Evolutionary conservation across 768 basidiomycete species (phyloP), one percentile per base, ranked within the genome.

Genomic region (Tremella fuciformis): DNA sequence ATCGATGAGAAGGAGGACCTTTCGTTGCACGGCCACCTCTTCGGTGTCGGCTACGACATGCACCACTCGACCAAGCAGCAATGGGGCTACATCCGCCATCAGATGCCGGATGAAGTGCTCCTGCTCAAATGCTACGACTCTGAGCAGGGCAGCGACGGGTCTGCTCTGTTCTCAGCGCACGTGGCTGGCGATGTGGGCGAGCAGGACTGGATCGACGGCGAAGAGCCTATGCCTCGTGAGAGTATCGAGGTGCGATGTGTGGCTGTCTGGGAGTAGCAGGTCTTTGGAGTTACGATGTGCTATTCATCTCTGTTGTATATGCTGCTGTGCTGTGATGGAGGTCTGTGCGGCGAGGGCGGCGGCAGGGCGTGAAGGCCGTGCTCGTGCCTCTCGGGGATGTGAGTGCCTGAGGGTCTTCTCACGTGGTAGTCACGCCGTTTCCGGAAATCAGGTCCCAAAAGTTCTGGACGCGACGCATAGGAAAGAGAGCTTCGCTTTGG

Each of bases 21-120:
- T 16, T 38, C 55, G 9, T 38, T 44, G 2, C 65, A 66, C 55
- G 65, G 44, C 47, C 24, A n/a, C 16, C 55, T 53, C 22, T 69
- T 59, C 50, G 67, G 67, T 1, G 26, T 39, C 11, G 67, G 67
- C 8, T 46, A 55, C 39, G 59, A 64, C 40, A 49, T 69, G 9
- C 62, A 63, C 39, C 60, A 69, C 46, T 59, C 40, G 4, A 37
- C 56, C 24, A 4, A 46, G n/a, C 61, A 66, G 51, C 34, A 57
- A n/a, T 69, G 67, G 67, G n/a, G 38, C 0, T 69, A 69, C 40
- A 64, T 69, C 47, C 52, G 59, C 26, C 67, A 69, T 47, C 67
- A 69, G 40, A 60, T 57, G 52, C 67, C 67, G 13, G 59, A 69
- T 50, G 65, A 69, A 57, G 52, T 64, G 56, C 50, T 69, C 50